Percentiles rank a stretch among this genome's conserved stretches.
These are phyloP conservation scores for Globisporangium radiosum DNA, from an alignment of 352 stramenopile species.

Conservation along the genomic window DNA sequence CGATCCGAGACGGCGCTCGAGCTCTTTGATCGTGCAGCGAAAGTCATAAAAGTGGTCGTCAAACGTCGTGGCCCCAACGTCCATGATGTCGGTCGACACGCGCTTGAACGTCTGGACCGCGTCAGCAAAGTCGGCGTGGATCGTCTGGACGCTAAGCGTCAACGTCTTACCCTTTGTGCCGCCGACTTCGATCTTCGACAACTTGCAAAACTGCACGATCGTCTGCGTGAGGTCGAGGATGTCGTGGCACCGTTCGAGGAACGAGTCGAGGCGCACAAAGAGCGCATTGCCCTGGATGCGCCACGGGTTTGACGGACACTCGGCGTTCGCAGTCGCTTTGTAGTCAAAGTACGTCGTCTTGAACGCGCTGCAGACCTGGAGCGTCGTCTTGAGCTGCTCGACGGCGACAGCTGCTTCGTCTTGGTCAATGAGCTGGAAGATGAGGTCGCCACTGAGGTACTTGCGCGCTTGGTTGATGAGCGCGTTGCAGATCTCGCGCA, in stretches of 20 bases:
- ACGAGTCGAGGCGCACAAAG: constrained; percentile 96
- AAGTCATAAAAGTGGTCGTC: constrained; percentile 98
- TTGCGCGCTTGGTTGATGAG: constrained; percentile 92
- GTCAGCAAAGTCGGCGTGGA: constrained; percentile 93
- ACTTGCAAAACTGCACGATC: constrained; percentile 97
- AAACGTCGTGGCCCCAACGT: constrained; percentile 93
- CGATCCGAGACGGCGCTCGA: constrained; percentile 94
- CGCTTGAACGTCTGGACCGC: constrained; percentile 94
- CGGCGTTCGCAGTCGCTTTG: constrained; percentile 94
- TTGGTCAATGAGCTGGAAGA: constrained; percentile 96
- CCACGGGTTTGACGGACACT: constrained; percentile 97
- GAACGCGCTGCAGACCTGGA: constrained; percentile 94
- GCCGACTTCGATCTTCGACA: constrained; percentile 96
- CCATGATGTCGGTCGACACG: constrained; percentile 97
- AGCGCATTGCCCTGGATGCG: constrained; percentile 97
- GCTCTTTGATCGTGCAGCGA: constrained; percentile 96
- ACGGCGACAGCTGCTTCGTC: constrained; percentile 92
- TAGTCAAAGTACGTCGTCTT: constrained; percentile 99
- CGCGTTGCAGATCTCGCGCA: constrained; percentile 98
- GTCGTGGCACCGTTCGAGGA: constrained; percentile 96
- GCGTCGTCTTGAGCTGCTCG: constrained; percentile 91
- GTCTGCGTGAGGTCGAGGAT: constrained; percentile 97
- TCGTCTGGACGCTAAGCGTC: constrained; percentile 91
- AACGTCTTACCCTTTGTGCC: constrained; percentile 96
- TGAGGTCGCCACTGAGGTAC: constrained; percentile 92